Base-by-base conservation (phyloP, 768 basidiomycete genomes). In the Piloderma croceum region DNA sequence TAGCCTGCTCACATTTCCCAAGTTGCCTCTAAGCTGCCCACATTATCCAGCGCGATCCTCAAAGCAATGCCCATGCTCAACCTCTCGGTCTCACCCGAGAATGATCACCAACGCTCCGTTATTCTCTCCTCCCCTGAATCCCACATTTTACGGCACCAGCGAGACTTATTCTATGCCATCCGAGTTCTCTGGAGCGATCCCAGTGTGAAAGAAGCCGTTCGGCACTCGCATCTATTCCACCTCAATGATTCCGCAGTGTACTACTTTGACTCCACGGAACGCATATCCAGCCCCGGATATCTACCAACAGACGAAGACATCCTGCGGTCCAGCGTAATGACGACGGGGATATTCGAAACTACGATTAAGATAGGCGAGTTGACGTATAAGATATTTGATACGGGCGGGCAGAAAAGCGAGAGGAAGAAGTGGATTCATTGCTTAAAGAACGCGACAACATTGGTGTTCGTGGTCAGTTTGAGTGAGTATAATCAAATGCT, bases 271-370 rank as follows among this genome's bases (percentile, higher is more conserved):
- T 59, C 71, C 15, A 73, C 79, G 48, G 62, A 69, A 38, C 67
- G 76, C 37, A 77, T 80, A 60, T 61, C 73, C 6, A 47, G 63
- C n/a, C 61, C 66, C 7, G 58, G 65, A 45, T 80, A 77, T 60
- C 56, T 76, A 48, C 79, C 79, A 2, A 70, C 73, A 0, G 78
- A 81, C 50, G 76, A 79, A 58, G 79, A 81, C 45, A 77, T 81
- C 45, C 66, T 81, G 11, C 71, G 79, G 24, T 76, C 76, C 7
- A 70, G 79, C 51, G 79, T 81, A 44, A 81, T 79, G 63, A 79
- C 79, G 11, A 80, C 79, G 10, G 79, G 79, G 48, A 80, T 81
- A 54, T 76, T 76, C 3, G 79, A 80, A 56, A 79, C 78, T 7
- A 71, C 69, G 40, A 79, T 81, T 68, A 67, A 69, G 58, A 73